A percentile compares a stretch with the other conserved stretches of the same genome.
Conservation (phyloP, 2,329 filamentous ascomycete species). For the Talaromyces sp. region DNA sequence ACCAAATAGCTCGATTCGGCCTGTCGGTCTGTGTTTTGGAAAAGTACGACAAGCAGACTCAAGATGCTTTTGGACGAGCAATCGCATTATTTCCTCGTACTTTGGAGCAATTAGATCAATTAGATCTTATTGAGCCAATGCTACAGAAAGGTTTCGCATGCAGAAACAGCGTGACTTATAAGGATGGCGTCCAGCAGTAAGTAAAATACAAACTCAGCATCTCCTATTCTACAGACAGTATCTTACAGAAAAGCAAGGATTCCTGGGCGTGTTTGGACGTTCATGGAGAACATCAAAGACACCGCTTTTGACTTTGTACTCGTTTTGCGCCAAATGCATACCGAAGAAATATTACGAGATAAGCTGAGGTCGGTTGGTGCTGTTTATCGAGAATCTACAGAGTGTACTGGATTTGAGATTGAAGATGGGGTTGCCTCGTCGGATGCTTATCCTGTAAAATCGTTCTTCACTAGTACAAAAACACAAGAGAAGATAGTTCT, state of each 20-base stretch:
- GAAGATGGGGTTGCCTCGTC: background rate
- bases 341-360: conserved; percentile 53
- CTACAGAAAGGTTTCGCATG: conserved; percentile 51
- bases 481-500: background rate
- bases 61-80: conserved; percentile 49
- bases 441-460: background rate
- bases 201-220: background rate
- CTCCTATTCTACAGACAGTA: too few species aligned
- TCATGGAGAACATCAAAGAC: conserved; percentile 54
- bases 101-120: conserved; percentile 47
- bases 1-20: conserved; percentile 46
- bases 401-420: background rate
- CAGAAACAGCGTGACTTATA: conserved; percentile 31
- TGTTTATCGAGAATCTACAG: background rate
- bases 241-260: background rate
- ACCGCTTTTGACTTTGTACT: conserved; percentile 51
- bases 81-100: conserved; percentile 47
- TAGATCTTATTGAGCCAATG: conserved; percentile 50
- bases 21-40: conserved; percentile 48
- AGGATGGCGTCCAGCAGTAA: background rate
- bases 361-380: conserved; percentile 26
- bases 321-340: conserved; percentile 56
- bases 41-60: conserved; percentile 36
- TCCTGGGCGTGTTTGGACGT: conserved; percentile 32
- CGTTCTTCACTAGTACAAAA: background rate